Evolutionary conservation across 2,329 filamentous ascomycete genomes (phyloP).

Genomic region (Colletotrichum viniferum): DNA sequence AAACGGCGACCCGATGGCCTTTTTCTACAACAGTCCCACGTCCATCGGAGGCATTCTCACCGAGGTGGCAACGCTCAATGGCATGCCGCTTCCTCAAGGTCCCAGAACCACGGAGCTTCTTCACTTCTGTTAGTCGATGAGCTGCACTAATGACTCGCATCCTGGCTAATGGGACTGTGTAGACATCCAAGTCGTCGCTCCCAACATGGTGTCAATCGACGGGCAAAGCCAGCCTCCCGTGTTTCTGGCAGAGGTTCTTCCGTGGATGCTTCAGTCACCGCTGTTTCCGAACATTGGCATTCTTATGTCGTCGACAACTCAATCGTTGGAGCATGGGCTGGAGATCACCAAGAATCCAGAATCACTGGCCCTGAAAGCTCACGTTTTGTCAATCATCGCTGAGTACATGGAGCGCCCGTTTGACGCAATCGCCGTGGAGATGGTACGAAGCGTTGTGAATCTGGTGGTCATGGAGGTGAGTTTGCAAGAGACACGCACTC

Average conservation of each 20-base stretch:
- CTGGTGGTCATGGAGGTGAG: constrained; percentile 34
- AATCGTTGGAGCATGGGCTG: constrained; percentile 25
- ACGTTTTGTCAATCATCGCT: constrained; percentile 31
- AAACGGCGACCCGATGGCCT: constrained; percentile 24
- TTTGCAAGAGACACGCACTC: not conserved
- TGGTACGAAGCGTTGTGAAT: constrained; percentile 31
- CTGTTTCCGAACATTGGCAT: constrained; percentile 31
- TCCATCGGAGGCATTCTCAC: constrained; percentile 25
- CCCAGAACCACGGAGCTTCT: constrained; percentile 28
- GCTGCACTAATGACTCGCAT: not conserved
- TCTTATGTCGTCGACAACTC: constrained; percentile 33
- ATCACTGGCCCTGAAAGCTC: constrained; percentile 28
- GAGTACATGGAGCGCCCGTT: constrained; percentile 24
- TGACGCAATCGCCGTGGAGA: constrained; percentile 27
- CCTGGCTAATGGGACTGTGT: not conserved
- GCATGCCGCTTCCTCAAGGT: constrained; percentile 26
- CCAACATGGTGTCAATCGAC: constrained; percentile 34
- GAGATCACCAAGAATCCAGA: constrained; percentile 27
- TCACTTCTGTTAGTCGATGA: constrained; percentile 28
- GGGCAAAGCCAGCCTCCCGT: constrained; percentile 26
- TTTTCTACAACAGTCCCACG: constrained; percentile 17
- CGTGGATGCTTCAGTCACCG: constrained; percentile 35
- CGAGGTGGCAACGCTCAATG: constrained; percentile 42
- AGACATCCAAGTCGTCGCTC: constrained; percentile 31
- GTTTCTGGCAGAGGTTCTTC: constrained; percentile 29